These are phyloP conservation scores for Ilex aquifolium DNA, from an alignment of 257 asterid genomes.

Conservation along the genomic window DNA sequence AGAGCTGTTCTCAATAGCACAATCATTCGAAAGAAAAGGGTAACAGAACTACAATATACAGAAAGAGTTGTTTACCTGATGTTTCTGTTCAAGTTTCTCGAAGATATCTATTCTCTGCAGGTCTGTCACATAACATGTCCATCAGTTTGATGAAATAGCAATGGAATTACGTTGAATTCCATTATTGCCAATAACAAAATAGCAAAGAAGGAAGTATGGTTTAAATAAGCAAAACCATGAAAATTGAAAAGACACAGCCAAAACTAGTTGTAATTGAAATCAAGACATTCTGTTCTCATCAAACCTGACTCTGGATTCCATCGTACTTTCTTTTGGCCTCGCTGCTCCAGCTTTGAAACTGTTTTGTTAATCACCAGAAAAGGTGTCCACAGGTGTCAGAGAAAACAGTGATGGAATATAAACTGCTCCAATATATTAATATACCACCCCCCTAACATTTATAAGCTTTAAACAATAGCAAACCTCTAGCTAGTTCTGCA, in stretches of 20 bases:
- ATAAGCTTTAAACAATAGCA: constrained; percentile 5
- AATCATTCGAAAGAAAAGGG: background rate
- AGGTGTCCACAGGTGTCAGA: constrained; percentile 2
- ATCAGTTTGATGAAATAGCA: constrained; percentile 5
- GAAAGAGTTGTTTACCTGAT: constrained; percentile 22
- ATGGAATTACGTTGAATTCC: too few species aligned
- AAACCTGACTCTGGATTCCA: constrained; percentile 54
- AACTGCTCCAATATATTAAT: background rate
- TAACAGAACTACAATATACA: background rate
- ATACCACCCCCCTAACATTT: background rate
- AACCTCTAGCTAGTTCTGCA: constrained; percentile 62
- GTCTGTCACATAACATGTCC: constrained; percentile 21
- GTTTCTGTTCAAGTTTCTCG: constrained; percentile 48
- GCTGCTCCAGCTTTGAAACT: constrained; percentile 38
- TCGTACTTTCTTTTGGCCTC: constrained; percentile 32
- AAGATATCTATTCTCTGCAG: constrained; percentile 37
- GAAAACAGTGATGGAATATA: background rate
- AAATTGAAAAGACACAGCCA: too few species aligned
- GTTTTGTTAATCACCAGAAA: constrained; percentile 11
- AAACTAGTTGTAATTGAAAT: background rate
- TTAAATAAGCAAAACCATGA: too few species aligned
- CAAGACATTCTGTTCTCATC: constrained; percentile 5
- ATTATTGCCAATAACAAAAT: too few species aligned
- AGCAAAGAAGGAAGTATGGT: too few species aligned
- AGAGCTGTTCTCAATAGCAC: too few species aligned